These are phyloP conservation scores for Apiospora kogelbergensis DNA, from an alignment of 2,329 filamentous ascomycete species.

Conservation along the genomic window DNA sequence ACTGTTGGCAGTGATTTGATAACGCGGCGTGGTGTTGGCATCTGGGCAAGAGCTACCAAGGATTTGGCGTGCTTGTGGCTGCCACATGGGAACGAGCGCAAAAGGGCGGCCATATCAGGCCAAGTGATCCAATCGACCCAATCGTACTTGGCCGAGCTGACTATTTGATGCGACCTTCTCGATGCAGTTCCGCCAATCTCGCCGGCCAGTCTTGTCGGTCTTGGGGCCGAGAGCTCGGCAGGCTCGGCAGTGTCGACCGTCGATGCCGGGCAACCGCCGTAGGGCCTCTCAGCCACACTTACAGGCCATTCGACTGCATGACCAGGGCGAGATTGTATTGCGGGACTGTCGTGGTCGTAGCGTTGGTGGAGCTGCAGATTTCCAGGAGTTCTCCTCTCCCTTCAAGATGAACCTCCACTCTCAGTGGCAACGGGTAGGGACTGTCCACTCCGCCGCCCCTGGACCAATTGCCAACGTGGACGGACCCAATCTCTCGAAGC, in stretches of 20 bases:
- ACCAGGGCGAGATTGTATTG: neutral
- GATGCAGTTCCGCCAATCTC: neutral
- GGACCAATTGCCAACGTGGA: neutral
- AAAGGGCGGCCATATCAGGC: neutral
- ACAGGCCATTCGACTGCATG: neutral
- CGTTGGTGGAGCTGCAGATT: neutral
- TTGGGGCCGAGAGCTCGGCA: neutral
- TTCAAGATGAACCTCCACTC: neutral
- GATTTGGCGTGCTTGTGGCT: neutral
- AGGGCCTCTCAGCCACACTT: neutral
- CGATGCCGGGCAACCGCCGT: neutral
- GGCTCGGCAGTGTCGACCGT: neutral
- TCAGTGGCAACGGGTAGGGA: neutral
- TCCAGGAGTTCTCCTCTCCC: too few species aligned
- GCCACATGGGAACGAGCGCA: neutral
- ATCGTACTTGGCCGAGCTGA: neutral
- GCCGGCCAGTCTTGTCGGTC: neutral
- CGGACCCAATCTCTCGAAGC: neutral
- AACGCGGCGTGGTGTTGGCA: neutral
- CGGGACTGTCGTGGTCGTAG: neutral
- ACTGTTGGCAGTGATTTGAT: neutral
- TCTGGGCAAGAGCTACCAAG: neutral
- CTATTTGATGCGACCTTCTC: neutral
- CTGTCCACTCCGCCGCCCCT: neutral
- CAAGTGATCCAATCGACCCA: neutral